Evolutionary conservation across 805 yeast species (phyloP).

Genomic region (Lipomyces anomalus): DNA sequence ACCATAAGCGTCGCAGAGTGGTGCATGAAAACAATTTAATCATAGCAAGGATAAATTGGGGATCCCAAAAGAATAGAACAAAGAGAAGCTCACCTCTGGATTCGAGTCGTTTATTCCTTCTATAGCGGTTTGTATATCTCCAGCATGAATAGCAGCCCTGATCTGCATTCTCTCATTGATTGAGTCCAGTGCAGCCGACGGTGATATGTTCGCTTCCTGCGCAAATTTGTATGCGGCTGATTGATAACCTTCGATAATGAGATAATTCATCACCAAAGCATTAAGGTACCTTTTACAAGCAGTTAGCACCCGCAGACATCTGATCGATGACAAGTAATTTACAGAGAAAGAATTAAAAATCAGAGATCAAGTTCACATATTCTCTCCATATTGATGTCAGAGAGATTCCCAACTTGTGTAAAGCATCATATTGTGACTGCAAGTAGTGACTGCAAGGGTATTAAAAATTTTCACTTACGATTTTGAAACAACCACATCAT

Average conservation of each 20-base stretch:
- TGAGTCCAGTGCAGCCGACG: slow-evolving; percentile 42
- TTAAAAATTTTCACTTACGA: slow-evolving; percentile 7
- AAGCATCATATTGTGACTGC: slow-evolving; percentile 12
- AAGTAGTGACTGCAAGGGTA: background rate
- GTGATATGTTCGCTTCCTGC: slow-evolving; percentile 40
- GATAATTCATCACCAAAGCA: slow-evolving; percentile 60
- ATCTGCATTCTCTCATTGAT: slow-evolving; percentile 51
- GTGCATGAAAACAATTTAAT: slow-evolving; percentile 28
- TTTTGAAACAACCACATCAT: slow-evolving; percentile 26
- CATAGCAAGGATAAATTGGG: slow-evolving; percentile 10
- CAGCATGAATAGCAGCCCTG: slow-evolving; percentile 49
- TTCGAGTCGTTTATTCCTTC: slow-evolving; percentile 50
- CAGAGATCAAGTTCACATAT: slow-evolving; percentile 19
- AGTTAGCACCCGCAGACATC: background rate
- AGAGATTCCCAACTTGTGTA: slow-evolving; percentile 29
- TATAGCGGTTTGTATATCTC: slow-evolving; percentile 57
- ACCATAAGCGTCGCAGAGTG: slow-evolving; percentile 25
- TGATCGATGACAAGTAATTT: background rate
- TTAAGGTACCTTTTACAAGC: slow-evolving; percentile 36
- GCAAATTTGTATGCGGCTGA: slow-evolving; percentile 60
- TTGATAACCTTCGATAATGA: slow-evolving; percentile 72
- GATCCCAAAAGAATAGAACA: background rate
- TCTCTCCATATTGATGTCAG: slow-evolving; percentile 26
- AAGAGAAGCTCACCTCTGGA: slow-evolving; percentile 41
- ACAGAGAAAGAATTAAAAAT: slow-evolving; percentile 5